Conservation (phyloP, 2,329 filamentous ascomycete genomes). For the Fusarium mundagurra region DNA sequence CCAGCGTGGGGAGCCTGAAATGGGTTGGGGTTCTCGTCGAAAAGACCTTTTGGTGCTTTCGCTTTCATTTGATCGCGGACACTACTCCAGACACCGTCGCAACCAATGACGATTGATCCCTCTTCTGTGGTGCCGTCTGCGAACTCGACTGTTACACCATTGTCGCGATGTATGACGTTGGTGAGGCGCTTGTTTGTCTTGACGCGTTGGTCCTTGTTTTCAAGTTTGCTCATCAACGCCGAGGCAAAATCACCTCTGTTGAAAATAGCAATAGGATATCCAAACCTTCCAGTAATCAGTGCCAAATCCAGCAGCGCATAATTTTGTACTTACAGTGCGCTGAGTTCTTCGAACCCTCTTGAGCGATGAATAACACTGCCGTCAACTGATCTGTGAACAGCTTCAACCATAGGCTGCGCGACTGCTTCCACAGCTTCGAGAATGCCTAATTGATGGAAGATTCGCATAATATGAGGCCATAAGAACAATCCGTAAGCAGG, state of each 20-base stretch:
- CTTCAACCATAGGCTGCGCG: constrained; percentile 7
- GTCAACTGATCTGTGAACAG: constrained; percentile 4
- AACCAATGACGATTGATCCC: neutral
- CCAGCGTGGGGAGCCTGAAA: constrained; percentile 9
- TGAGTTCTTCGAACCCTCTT: neutral
- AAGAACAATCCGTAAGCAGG: constrained; percentile 20
- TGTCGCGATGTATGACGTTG: neutral
- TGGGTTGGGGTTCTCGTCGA: constrained; percentile 10
- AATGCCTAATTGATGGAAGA: constrained; percentile 10
- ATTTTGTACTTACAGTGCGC: neutral
- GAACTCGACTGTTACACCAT: constrained; percentile 6
- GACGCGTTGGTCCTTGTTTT: neutral
- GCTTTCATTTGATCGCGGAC: constrained; percentile 21
- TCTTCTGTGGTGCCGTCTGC: constrained; percentile 12
- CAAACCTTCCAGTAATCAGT: neutral
- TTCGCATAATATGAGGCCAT: constrained; percentile 24
- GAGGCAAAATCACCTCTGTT: constrained; percentile 17
- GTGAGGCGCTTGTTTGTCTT: constrained; percentile 17
- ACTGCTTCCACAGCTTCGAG: neutral
- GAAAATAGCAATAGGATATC: constrained; percentile 20
- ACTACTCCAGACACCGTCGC: constrained; percentile 15
- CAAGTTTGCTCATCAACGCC: constrained; percentile 1
- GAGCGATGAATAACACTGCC: neutral
- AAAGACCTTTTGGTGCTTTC: constrained; percentile 9
- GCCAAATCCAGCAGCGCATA: accelerated